Evolutionary conservation across 192 early-diverging fungal species (phyloP), one percentile per base, ranked within the genome.

Genomic region (Chytriomyces hyalinus): DNA sequence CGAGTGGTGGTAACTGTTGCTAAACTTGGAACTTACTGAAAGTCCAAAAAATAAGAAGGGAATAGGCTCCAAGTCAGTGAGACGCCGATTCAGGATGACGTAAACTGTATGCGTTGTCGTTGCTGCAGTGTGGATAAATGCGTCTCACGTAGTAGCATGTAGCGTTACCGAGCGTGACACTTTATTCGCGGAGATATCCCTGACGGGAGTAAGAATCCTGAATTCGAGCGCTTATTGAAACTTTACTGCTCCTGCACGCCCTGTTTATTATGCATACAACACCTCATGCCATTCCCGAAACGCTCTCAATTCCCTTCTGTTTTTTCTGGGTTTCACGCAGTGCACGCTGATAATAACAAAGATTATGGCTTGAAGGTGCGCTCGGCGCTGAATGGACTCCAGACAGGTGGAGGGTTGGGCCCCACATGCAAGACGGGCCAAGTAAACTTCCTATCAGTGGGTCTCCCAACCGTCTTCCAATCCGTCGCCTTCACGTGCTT

Each of bases 371-470:
- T 80, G 73, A 81, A 84, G 6, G 79, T 84, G 15, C 67, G 48
- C 57, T 74, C 50, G 20, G 82, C 82, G 36, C 48, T 78, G 50
- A 84, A 80, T 61, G 83, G 83, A 78, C 71, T 76, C 83, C 83
- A 84, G 43, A 24, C 22, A 20, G 65, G 47, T 10, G 17, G 45
- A 44, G 20, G n/a, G 1, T 47, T 48, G 9, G 6, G 45, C 7
- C 67, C 74, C 49, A 11, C 70, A 13, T 47, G 68, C 51, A 71
- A 57, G 8, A 81, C 80, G 10, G 72, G 66, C 53, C 60, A 53
- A 24, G 80, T 46, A 46, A 70, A 77, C 47, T 78, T 49, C 17
- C 76, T 59, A 15, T 69, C 80, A 17, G 67, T 69, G 36, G 74
- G 76, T 26, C 76, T 11, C n/a, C 76, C 76, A 22, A 77, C 63